phyloP scores from a whole-genome alignment of 164 flowering plant species.

The Stephania yunnanensis region DNA sequence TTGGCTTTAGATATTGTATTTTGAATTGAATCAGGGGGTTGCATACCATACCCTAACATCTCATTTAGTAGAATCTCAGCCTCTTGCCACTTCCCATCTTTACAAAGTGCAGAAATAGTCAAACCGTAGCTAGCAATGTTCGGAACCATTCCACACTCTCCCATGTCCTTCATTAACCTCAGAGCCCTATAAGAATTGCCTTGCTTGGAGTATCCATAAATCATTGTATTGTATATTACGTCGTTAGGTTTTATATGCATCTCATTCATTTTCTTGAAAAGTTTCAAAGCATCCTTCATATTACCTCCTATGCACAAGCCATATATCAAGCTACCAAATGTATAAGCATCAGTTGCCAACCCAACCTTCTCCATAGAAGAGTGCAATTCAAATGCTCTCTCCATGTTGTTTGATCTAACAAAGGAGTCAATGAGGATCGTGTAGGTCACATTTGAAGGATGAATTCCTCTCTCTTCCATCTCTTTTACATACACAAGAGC shows the following conservation, averaged over 20 bases:
- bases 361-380: conserved; percentile 51
- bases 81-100: conserved; percentile 53
- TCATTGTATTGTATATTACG: conserved; percentile 61
- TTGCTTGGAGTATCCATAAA: conserved; percentile 63
- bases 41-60: conserved; percentile 43
- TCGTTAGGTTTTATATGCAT: conserved; percentile 45
- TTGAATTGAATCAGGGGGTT: conserved; percentile 35
- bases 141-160: conserved; percentile 48
- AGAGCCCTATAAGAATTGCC: conserved; percentile 62
- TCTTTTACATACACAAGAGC: conserved; percentile 41
- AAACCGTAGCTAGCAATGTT: conserved; percentile 50
- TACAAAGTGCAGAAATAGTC: conserved; percentile 52
- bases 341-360: conserved; percentile 45
- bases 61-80: conserved; percentile 43
- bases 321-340: conserved; percentile 52
- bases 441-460: conserved; percentile 57
- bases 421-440: conserved; percentile 54
- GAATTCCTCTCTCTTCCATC: conserved; percentile 62
- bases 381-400: conserved; percentile 43
- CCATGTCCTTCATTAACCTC: conserved; percentile 55
- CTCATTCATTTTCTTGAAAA: conserved; percentile 45
- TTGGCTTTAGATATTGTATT: conserved; percentile 38
- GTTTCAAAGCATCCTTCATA: conserved; percentile 65
- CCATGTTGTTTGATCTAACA: conserved; percentile 43
- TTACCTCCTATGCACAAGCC: conserved; percentile 54